phyloP scores from a whole-genome alignment of 306 rosid genomes.

The Lathyrus tuberosus region DNA sequence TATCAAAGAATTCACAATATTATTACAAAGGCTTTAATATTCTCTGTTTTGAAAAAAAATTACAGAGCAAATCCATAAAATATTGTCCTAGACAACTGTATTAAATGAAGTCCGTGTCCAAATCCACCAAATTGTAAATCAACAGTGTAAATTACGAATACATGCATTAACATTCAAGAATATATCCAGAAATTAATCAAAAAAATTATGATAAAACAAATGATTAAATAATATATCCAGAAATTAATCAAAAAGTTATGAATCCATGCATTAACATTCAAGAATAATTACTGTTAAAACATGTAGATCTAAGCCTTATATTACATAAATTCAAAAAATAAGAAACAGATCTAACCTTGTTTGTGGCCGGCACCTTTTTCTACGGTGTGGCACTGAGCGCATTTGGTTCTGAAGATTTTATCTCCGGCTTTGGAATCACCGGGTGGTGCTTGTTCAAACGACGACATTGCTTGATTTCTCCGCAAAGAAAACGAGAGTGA shows the following conservation, averaged over 20 bases:
- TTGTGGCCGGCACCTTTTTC: slow-evolving; percentile 92
- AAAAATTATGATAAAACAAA: no score
- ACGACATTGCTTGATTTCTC: slow-evolving; percentile 58
- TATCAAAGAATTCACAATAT: not conserved
- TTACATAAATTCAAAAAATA: not conserved
- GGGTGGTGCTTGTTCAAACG: slow-evolving; percentile 78
- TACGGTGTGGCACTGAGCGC: slow-evolving; percentile 95
- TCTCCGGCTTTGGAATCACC: slow-evolving; percentile 68
- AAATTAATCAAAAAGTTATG: no score
- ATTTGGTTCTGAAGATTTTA: slow-evolving; percentile 79
- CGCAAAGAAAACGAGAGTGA: not conserved
- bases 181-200: no score
- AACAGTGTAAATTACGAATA: no score
- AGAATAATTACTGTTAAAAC: not conserved
- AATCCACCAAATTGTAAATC: not conserved
- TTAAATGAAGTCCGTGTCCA: not conserved
- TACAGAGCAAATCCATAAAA: not conserved
- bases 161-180: no score
- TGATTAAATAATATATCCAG: no score
- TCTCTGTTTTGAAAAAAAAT: not conserved
- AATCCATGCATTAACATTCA: no score
- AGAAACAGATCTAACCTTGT: slow-evolving; percentile 60
- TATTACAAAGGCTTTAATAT: not conserved
- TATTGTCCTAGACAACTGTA: not conserved
- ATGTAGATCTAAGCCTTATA: slow-evolving; percentile 17